Base-by-base conservation (phyloP, 2,329 filamentous ascomycete genomes). In the Fusarium albidum region DNA sequence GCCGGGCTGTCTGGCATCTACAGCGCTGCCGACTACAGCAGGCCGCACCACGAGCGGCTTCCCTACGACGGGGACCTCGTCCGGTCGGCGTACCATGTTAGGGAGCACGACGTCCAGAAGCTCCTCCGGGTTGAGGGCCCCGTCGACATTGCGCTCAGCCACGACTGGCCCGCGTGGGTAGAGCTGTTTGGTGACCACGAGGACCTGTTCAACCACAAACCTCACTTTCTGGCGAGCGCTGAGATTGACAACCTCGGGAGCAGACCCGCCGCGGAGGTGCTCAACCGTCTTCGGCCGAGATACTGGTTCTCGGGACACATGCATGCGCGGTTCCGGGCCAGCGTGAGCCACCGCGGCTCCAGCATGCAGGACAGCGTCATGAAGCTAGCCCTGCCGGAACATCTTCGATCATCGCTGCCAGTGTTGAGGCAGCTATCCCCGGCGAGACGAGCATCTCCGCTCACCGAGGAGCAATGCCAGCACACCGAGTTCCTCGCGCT, bases 271-370 rank as follows among this genome's bases (percentile, higher is more conserved):
- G 85, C 83, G 66, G 84, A 89, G 59, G 86, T 96, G 9, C 81
- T 98, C 71, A 87, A 96, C 68, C 82, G 89, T 26, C 74, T 98
- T 44, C 82, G 91, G 41, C 94, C 94, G 7, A 80, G 82, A 0
- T 88, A 91, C 69, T 99, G 94, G 94, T 96, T 98, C 70, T 88
- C 90, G 28, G 94, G 92, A 3, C 94, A 99, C 73, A 75, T 97
- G 75, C 94, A 99, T 73, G 87, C 89, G 76, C 94, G 92, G 68
- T 97, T 89, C 69, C 73, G 87, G 1, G 93, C 92, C 1, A 72
- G 82, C 53, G 87, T 83, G 68, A 75, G 56, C 13, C 86, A 84
- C 54, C 59, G 71, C 31, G 65, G 39, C 7, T 8, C 85, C 55
- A 69, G 71, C 2, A 35, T 59, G 29, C 34, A 49, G 4, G 46